These are phyloP conservation scores for Pseudozyma tsukubaensis DNA, from an alignment of 1,284 basidiomycete species.

Conservation along the genomic window DNA sequence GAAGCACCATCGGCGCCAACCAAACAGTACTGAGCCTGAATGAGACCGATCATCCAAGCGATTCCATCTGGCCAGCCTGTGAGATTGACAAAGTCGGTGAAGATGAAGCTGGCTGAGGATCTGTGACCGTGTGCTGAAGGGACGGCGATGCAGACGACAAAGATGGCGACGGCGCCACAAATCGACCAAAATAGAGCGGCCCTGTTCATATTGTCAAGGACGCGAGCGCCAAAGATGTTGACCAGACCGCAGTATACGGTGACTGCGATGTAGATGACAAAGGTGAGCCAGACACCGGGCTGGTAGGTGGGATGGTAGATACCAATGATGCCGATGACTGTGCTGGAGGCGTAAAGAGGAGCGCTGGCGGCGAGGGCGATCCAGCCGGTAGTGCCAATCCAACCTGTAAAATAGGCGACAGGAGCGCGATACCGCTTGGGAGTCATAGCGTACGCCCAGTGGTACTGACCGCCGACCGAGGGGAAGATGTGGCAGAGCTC, in stretches of 20 bases:
- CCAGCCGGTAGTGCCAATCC: slow-evolving; percentile 42
- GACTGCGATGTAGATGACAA: slow-evolving; percentile 32
- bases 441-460: slow-evolving; percentile 44
- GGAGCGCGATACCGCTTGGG: slow-evolving; percentile 5
- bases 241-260: slow-evolving; percentile 32
- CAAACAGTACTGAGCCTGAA: slow-evolving; percentile 49
- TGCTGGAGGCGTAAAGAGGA: slow-evolving; percentile 30
- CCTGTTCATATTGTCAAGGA: slow-evolving; percentile 38
- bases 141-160: slow-evolving; percentile 36
- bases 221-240: slow-evolving; percentile 42
- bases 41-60: slow-evolving; percentile 47
- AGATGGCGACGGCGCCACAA: slow-evolving; percentile 29
- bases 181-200: slow-evolving; percentile 32
- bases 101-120: slow-evolving; percentile 37
- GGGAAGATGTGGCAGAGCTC: slow-evolving; percentile 51
- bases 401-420: slow-evolving; percentile 37
- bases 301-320: slow-evolving; percentile 30
- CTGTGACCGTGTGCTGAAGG: slow-evolving; percentile 22
- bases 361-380: slow-evolving; percentile 36
- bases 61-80: slow-evolving; percentile 50
- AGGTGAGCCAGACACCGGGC: slow-evolving; percentile 16
- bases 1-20: slow-evolving; percentile 46
- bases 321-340: slow-evolving; percentile 24
- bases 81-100: slow-evolving; percentile 42
- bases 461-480: slow-evolving; percentile 43